Conservation (phyloP, 2,329 filamentous ascomycete genomes). For the Chlorencoelia australis region DNA sequence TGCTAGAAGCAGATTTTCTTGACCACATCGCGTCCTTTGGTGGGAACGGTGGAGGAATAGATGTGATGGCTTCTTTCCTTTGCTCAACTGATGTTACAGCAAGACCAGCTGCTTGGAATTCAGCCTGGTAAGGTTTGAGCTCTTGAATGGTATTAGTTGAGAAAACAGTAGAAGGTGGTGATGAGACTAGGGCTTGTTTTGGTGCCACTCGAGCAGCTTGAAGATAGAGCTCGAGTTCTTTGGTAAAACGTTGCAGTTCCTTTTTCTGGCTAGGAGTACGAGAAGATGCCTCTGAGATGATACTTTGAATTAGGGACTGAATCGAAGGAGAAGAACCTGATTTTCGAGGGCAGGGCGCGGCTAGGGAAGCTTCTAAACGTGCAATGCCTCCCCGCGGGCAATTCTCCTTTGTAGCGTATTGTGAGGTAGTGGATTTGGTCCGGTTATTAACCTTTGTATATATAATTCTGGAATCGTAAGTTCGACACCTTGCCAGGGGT, state of each 20-base stretch:
- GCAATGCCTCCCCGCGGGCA: not conserved
- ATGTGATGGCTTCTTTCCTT: constrained; percentile 7
- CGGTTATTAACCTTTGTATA: constrained; percentile 3
- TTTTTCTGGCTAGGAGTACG: constrained; percentile 35
- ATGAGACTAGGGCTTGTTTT: constrained; percentile 26
- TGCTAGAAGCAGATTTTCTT: too few relatives aligned
- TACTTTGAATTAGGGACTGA: constrained; percentile 13
- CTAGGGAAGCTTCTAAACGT: constrained; percentile 4
- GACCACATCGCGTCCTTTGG: constrained; percentile 12
- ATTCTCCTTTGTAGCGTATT: not conserved
- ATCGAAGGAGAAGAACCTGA: constrained; percentile 8
- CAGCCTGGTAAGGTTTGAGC: constrained; percentile 41
- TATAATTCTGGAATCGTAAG: constrained; percentile 17
- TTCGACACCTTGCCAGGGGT: constrained; percentile 1
- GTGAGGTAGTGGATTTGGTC: not conserved
- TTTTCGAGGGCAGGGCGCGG: constrained; percentile 2
- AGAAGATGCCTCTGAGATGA: constrained; percentile 24
- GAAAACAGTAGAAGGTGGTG: constrained; percentile 27
- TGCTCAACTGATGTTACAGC: constrained; percentile 45
- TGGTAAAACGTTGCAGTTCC: constrained; percentile 33
- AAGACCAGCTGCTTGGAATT: constrained; percentile 44
- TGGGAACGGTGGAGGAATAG: constrained; percentile 9
- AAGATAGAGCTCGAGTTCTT: constrained; percentile 33
- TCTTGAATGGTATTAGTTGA: constrained; percentile 40
- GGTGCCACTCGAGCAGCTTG: constrained; percentile 30